Conservation (phyloP, 495 filamentous ascomycete species). For the Penicillium steckii region DNA sequence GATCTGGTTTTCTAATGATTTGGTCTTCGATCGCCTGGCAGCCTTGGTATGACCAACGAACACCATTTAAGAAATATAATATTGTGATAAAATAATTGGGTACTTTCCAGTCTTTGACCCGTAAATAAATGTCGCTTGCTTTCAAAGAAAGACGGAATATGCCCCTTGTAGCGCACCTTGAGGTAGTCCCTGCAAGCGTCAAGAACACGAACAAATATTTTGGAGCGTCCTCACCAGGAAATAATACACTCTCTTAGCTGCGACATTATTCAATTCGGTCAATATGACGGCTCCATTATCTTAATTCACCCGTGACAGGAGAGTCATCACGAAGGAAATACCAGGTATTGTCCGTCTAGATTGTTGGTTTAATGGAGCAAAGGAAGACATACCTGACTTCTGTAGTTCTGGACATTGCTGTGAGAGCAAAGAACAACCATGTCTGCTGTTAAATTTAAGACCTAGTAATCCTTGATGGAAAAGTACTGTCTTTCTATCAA, state of each 20-base stretch:
- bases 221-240: constrained; percentile 5
- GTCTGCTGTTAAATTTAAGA: not conserved
- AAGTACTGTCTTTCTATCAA: too few species aligned
- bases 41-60: constrained; percentile 22
- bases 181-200: not conserved
- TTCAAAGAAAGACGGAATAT: too few species aligned
- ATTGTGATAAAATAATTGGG: not conserved
- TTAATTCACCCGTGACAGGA: not conserved
- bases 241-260: constrained; percentile 9
- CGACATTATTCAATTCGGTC: constrained; percentile 1
- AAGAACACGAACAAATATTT: constrained; percentile 7
- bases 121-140: too few species aligned
- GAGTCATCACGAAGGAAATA: constrained; percentile 6
- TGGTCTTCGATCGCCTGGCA: constrained; percentile 17
- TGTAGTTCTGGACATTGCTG: constrained; percentile 2
- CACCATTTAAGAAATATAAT: constrained; percentile 5
- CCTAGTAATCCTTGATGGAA: not conserved
- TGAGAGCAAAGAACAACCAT: constrained; percentile 12
- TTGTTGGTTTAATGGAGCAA: constrained; percentile 7
- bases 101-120: too few species aligned
- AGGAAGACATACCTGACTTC: constrained; percentile 5
- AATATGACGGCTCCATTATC: constrained; percentile 9
- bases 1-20: constrained; percentile 22
- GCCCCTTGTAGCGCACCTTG: too few species aligned
- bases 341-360: constrained; percentile 6